phyloP scores from a whole-genome alignment of 306 rosid species.

The Prunus kanzakura region DNA sequence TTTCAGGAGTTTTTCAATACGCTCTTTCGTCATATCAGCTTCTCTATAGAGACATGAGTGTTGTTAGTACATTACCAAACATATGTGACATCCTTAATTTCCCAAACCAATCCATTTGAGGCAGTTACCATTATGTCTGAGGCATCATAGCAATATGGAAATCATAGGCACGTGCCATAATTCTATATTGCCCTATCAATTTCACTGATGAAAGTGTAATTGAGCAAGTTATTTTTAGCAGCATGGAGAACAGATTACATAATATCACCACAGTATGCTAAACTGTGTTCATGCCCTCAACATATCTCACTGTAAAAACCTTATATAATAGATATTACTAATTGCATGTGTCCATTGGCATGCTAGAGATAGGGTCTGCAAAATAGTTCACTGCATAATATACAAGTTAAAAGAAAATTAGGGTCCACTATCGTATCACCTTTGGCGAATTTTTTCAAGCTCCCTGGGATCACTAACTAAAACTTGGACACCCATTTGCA shows the following conservation, averaged over 20 bases:
- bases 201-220: not conserved
- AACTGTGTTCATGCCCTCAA: not conserved
- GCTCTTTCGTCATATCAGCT: constrained; percentile 95
- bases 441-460: constrained; percentile 93
- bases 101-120: not conserved
- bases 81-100: not conserved
- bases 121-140: not conserved
- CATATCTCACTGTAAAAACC: not conserved
- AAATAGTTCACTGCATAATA: not conserved
- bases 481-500: constrained; percentile 98
- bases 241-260: not conserved
- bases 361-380: not conserved
- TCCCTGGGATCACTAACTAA: constrained; percentile 88
- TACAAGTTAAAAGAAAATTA: not conserved
- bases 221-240: not conserved
- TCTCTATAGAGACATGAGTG: constrained; percentile 43
- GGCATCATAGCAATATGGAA: not conserved
- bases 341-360: not conserved
- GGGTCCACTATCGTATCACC: constrained; percentile 37
- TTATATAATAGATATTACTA: not conserved
- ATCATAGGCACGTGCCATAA: not conserved
- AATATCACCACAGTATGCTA: not conserved
- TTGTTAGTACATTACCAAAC: not conserved
- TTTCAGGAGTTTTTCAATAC: constrained; percentile 80
- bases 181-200: not conserved